phyloP scores from a whole-genome alignment of 257 asterid genomes.

The Solanum peruvianum region DNA sequence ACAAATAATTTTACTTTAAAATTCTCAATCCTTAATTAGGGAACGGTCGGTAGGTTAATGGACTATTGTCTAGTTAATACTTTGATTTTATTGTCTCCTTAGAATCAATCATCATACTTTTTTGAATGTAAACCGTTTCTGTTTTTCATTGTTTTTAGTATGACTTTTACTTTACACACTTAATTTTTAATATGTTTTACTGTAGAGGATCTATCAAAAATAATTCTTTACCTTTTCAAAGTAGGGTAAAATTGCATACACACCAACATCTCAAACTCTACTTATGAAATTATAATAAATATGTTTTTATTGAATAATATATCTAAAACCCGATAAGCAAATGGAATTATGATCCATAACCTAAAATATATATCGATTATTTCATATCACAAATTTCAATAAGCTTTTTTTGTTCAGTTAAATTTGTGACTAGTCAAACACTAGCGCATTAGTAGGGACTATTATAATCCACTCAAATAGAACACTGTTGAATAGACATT shows the following conservation, averaged over 20 bases:
- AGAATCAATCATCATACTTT: neutral
- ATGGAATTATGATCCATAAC: neutral
- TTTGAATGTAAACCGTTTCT: too few species aligned
- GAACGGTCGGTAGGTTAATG: neutral
- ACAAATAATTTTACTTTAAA: neutral
- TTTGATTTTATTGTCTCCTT: too few species aligned
- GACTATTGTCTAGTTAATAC: neutral
- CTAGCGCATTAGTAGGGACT: neutral
- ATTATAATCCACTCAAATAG: neutral
- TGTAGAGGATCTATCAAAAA: too few species aligned
- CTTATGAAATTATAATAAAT: too few species aligned
- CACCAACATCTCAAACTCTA: too few species aligned
- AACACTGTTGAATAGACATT: neutral
- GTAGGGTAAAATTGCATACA: too few species aligned
- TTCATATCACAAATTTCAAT: neutral
- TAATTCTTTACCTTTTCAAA: too few species aligned
- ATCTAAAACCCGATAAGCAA: neutral
- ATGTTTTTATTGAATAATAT: neutral
- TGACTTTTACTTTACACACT: neutral
- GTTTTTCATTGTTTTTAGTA: too few species aligned
- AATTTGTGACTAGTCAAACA: neutral
- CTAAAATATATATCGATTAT: neutral
- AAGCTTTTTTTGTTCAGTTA: neutral
- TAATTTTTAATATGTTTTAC: too few species aligned
- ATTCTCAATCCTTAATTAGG: neutral